Base-by-base conservation (phyloP, 2,329 filamentous ascomycete genomes). In the Pseudogymnoascus sp. region DNA sequence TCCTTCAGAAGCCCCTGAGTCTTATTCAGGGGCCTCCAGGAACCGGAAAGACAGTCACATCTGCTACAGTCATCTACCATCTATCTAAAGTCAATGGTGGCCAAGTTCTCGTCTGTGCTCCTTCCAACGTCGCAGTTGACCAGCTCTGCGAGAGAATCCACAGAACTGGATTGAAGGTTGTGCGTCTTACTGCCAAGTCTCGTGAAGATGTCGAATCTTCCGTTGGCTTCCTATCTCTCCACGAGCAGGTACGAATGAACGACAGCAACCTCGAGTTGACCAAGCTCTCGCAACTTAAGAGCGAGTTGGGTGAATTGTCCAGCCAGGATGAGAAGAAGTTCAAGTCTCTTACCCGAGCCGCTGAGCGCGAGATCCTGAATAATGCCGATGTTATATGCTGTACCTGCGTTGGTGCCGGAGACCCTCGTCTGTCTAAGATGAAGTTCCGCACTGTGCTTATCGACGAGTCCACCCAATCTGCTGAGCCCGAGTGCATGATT, bases 331-430 rank as follows among this genome's bases (percentile, higher is more conserved):
- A 99, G 78, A 99, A 99, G 83, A 96, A 96, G 73, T 95, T 95
- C 81, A 97, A 97, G 78, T 90, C 96, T 73, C 84, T 99, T 61
- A 97, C 93, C 65, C 90, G 96, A 70, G 88, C 89, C 64, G 95
- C 95, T 7, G 95, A 99, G 77, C 89, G 93, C 63, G 95, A 99
- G 75, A 97, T 99, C 66, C 81, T 99, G 62, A 90, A 83, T 72
- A 97, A 96, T 69, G 95, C 95, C 12, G 95, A 99, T 76, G 95
- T 99, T 62, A 96, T 99, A 67, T 99, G 95, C 81, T 99, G 95
- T 77, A 99, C 95, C 66, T 99, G 95, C 69, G 95, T 99, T 71
- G 95, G 95, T 76, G 95, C 95, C 39, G 95, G 95, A 65, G 95
- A 99, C 74, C 95, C 95, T 65, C 90, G 95, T 68, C 85, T 99